These are phyloP conservation scores for Paramyrothecium roridum DNA, from an alignment of 2,329 filamentous ascomycete genomes.

Conservation along the genomic window DNA sequence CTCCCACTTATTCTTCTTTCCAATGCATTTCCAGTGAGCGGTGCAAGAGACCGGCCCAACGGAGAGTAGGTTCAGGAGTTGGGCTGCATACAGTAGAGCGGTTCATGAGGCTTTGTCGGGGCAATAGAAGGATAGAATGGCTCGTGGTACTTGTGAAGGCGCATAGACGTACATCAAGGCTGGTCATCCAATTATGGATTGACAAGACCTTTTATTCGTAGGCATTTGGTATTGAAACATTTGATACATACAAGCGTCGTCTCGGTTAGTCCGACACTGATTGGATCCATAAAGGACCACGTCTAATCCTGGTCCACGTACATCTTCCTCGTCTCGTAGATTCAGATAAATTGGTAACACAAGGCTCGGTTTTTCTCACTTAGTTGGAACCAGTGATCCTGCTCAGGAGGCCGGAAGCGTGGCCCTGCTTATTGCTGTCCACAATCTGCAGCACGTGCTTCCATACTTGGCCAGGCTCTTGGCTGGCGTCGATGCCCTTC, in stretches of 20 bases:
- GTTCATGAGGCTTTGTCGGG: not conserved
- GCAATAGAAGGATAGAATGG: not conserved
- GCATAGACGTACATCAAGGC: no score
- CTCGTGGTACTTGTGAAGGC: not conserved
- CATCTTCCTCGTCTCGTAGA: not conserved
- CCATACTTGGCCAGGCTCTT: slow-evolving; percentile 95
- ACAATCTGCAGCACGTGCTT: slow-evolving; percentile 86
- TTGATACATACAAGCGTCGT: slow-evolving; percentile 12
- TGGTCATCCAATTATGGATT: not conserved
- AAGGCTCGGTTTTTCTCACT: not conserved
- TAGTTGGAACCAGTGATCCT: slow-evolving; percentile 4
- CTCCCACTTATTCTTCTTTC: not conserved
- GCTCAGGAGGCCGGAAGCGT: slow-evolving; percentile 38
- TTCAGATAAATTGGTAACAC: no score
- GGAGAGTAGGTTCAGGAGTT: not conserved
- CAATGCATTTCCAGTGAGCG: no score
- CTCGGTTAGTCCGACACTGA: not conserved
- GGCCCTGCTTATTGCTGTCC: slow-evolving; percentile 49
- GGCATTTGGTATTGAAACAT: slow-evolving; percentile 1
- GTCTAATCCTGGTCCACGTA: not conserved
- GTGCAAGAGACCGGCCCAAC: no score
- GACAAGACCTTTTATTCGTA: not conserved
- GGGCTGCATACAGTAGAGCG: not conserved
- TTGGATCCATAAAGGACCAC: not conserved
- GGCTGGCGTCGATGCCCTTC: slow-evolving; percentile 91